Evolutionary conservation across 2,329 filamentous ascomycete genomes (phyloP), one percentile per base, ranked within the genome.

Genomic region (Ophiocordyceps camponoti-rufipedis): DNA sequence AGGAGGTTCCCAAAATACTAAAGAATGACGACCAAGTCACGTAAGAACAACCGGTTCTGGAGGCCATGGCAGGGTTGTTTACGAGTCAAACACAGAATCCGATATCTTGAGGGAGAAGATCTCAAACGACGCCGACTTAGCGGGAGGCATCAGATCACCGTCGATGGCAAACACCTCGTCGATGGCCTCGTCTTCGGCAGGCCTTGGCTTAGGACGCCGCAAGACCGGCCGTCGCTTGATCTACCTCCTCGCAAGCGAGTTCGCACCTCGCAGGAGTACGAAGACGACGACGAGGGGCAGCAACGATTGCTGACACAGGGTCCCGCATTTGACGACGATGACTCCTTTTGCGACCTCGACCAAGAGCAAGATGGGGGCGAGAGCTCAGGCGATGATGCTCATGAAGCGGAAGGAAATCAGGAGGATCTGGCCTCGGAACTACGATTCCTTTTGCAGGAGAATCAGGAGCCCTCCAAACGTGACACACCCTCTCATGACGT

Each of bases 121-220:
- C 62, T 91, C 9, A 77, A 78, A 54, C 73, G 78, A 43, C 73
- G 87, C 52, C 75, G 76, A 45, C 64, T 93, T 11, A 80, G 77
- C 47, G 88, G 89, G 28, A 77, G 89, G 43, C 70, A 82, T 51
- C 88, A 95, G 60, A 93, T 95, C 45, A 78, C 82, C 0, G 55
- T 66, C 2, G 82, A 85, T 58, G 88, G 89, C 4, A 80, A 72
- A 52, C 87, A 88, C 57, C 69, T 95, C 6, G 72, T 91, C 11
- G 89, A 96, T 58, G 88, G 89, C 4, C 69, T 94, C 18, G 75
- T 86, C 0, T 94, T 89, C 58, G 88, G 89, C 3, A 74, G 81
- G 48, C 79, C 82, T 1, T 78, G 78, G 55, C 64, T 89, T 9
- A 74, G 74, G 53, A 55, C 64, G 1, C 68, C 72, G 0, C 68